Evolutionary conservation across 495 filamentous ascomycete genomes (phyloP).

Genomic region (Pseudevernia furfuracea): DNA sequence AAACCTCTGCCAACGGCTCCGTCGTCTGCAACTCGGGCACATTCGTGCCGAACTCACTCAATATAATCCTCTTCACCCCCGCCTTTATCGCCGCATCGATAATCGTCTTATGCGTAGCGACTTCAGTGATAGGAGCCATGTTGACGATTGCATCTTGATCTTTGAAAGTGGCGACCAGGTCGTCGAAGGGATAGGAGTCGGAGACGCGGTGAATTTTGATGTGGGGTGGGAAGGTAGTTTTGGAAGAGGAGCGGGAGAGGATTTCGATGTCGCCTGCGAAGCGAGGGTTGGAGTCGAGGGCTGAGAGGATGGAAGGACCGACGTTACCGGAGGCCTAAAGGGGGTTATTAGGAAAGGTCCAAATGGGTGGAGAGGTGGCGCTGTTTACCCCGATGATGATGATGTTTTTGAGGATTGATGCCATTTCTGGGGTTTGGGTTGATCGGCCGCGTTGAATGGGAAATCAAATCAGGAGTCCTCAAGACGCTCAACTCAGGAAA

Average conservation of each 20-base stretch:
- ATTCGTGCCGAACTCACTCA: constrained; percentile 42
- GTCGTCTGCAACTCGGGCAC: constrained; percentile 30
- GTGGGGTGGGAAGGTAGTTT: constrained; percentile 33
- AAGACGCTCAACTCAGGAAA: neutral
- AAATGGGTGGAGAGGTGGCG: neutral
- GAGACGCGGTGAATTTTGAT: constrained; percentile 49
- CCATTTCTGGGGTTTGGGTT: neutral
- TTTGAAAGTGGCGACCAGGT: constrained; percentile 35
- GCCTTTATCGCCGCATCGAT: constrained; percentile 46
- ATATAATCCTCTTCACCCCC: constrained; percentile 48
- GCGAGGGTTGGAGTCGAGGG: constrained; percentile 28
- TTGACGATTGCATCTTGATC: constrained; percentile 44
- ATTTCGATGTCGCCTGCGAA: constrained; percentile 51
- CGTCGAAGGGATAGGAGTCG: constrained; percentile 57
- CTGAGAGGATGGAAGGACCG: constrained; percentile 34
- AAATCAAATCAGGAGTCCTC: neutral
- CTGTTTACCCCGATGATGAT: constrained; percentile 28
- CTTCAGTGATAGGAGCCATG: constrained; percentile 26
- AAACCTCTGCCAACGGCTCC: constrained; percentile 36
- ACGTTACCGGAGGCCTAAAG: constrained; percentile 35
- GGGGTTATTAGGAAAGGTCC: constrained; percentile 6
- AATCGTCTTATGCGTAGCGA: constrained; percentile 35
- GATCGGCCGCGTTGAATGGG: neutral
- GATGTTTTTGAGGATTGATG: constrained; percentile 27
- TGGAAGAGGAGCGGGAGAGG: constrained; percentile 37